Percentiles rank a stretch among this genome's conserved stretches.
phyloP scores from a whole-genome alignment of 177 flowering plant species.

The Vitis hybrid region DNA sequence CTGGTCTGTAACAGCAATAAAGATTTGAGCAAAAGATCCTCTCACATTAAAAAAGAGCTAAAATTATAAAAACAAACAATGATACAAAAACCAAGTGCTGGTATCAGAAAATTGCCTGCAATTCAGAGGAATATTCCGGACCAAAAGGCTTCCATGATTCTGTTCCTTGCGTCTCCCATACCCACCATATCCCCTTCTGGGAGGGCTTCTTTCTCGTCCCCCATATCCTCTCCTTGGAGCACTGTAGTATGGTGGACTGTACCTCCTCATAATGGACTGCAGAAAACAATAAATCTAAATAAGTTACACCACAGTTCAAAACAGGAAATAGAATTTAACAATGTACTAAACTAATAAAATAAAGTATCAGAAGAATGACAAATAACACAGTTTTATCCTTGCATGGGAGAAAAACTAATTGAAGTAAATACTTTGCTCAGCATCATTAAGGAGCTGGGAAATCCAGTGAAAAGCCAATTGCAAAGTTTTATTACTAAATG shows the following conservation, averaged over 20 bases:
- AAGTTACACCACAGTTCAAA: too few species aligned
- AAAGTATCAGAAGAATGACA: neutral
- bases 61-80: neutral
- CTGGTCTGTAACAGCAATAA: constrained; percentile 47
- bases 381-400: neutral
- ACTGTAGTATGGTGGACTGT: constrained; percentile 62
- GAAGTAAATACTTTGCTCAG: neutral
- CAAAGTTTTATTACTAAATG: too few species aligned
- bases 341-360: neutral
- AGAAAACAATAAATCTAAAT: too few species aligned
- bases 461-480: too few species aligned
- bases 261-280: constrained; percentile 54
- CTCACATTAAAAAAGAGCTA: neutral
- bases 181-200: constrained; percentile 26
- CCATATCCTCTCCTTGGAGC: constrained; percentile 41
- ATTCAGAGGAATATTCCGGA: constrained; percentile 76
- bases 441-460: neutral
- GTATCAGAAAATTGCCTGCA: constrained; percentile 49
- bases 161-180: constrained; percentile 66
- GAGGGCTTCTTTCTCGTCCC: constrained; percentile 8
- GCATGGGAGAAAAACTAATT: neutral
- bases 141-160: constrained; percentile 70
- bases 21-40: neutral
- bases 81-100: neutral
- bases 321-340: neutral